These are phyloP conservation scores for Metarhizium rileyi DNA, from an alignment of 2,329 filamentous ascomycete species.

Conservation along the genomic window DNA sequence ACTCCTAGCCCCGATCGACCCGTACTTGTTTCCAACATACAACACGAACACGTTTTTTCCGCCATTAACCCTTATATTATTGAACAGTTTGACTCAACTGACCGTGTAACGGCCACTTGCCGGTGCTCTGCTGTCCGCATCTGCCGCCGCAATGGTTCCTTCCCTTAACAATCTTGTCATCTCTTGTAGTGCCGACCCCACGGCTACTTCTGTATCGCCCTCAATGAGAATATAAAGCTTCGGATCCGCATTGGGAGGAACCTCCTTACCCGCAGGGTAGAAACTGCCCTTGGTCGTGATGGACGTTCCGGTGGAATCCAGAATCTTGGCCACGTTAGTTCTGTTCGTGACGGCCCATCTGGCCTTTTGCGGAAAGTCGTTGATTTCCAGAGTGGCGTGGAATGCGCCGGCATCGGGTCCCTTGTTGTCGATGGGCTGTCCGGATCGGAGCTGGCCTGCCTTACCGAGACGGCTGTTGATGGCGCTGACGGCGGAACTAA, in stretches of 20 bases:
- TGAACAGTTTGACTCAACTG: conserved; percentile 34
- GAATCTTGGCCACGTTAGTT: conserved; percentile 95
- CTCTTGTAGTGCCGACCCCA: conserved; percentile 83
- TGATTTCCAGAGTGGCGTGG: conserved; percentile 96
- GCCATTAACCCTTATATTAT: background rate
- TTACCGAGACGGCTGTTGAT: conserved; percentile 88
- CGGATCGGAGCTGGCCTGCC: conserved; percentile 79
- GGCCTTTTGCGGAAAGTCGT: conserved; percentile 97
- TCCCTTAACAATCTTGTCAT: conserved; percentile 81
- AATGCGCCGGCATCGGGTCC: conserved; percentile 93
- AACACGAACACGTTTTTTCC: background rate
- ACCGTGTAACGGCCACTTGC: conserved; percentile 80
- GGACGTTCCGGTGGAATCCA: conserved; percentile 87
- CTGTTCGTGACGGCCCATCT: conserved; percentile 97
- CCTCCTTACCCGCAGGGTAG: conserved; percentile 74
- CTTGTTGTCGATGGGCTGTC: conserved; percentile 96
- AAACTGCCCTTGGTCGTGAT: conserved; percentile 97
- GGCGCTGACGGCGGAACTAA: conserved; percentile 78
- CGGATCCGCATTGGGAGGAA: conserved; percentile 63
- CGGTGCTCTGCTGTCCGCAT: conserved; percentile 72
- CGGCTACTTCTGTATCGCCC: conserved; percentile 88
- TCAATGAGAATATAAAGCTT: conserved; percentile 98
- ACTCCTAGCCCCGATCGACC: background rate
- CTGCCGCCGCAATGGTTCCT: conserved; percentile 79
- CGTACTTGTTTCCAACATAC: background rate